Evolutionary conservation across 768 basidiomycete species (phyloP).

Genomic region (Lentinula lateritia): DNA sequence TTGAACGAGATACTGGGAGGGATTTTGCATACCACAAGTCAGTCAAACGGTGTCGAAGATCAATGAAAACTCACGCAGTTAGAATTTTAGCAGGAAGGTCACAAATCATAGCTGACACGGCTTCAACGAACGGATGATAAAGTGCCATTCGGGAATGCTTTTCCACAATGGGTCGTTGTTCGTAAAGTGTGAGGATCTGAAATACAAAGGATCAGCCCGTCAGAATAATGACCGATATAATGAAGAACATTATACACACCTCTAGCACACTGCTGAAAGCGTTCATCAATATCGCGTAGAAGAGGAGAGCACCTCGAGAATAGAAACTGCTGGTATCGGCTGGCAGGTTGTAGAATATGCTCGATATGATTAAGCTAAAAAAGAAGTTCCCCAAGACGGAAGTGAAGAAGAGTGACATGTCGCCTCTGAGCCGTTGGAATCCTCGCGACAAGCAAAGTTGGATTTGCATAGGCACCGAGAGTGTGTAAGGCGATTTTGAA

Average conservation of each 20-base stretch:
- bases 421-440: slow-evolving; percentile 38
- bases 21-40: background rate
- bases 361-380: slow-evolving; percentile 17
- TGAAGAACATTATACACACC: slow-evolving; percentile 5
- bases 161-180: slow-evolving; percentile 30
- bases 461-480: slow-evolving; percentile 39
- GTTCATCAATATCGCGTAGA: slow-evolving; percentile 32
- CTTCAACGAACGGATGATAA: slow-evolving; percentile 33
- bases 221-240: background rate
- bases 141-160: slow-evolving; percentile 37
- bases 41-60: background rate
- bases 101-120: slow-evolving; percentile 31
- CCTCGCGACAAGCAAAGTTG: slow-evolving; percentile 38
- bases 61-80: slow-evolving; percentile 10
- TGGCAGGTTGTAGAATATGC: slow-evolving; percentile 36
- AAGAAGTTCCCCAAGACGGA: slow-evolving; percentile 16
- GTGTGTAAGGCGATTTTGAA: slow-evolving; percentile 30
- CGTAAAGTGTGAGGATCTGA: slow-evolving; percentile 22
- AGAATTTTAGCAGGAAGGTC: slow-evolving; percentile 28
- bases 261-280: slow-evolving; percentile 31
- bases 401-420: slow-evolving; percentile 20
- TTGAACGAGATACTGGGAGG: slow-evolving; percentile 20
- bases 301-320: slow-evolving; percentile 35
- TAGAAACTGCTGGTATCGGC: slow-evolving; percentile 34
- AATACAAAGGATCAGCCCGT: background rate